Evolutionary conservation across 169 alveolate genomes (phyloP), one percentile per base, ranked within the genome.

Genomic region (Theileria annulata): DNA sequence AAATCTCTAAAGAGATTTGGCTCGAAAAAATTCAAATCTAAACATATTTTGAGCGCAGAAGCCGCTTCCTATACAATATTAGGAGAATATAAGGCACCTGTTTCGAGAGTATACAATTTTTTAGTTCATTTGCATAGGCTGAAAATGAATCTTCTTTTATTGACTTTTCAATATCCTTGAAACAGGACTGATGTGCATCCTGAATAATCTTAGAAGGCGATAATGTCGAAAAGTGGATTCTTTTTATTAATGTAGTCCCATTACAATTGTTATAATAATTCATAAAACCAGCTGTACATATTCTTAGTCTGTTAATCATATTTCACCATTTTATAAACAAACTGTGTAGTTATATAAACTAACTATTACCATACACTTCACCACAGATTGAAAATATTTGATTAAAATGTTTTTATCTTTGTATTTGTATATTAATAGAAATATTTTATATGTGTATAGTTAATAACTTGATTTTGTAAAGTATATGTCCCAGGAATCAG

Each of bases 11-110:
- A 27, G 49, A 82, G 77, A 4, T 56, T 59, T 10, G 51, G 77
- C 37, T 82, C 70, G 31, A 82, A 69, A 25, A 19, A 25, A 1
- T 77, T 79, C 8, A 30, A 21, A 56, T 58, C 58, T 17, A 82
- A 49, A 42, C 85, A 82, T 13, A 71, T 4, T 19, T 74, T 58
- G 42, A 82, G 48, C 15, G 81, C 68, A 25, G 31, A 37, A 47
- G 60, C 69, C 27, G 89, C 89, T 42, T 82, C 89, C 89, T 82
- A 37, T 21, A 72, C 60, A 80, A 66, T 12, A 9, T 68, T 72
- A 49, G 13, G 25, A 13, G 13, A 56, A 15, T 56, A 25, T 23
- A 72, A 21, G 56, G 4, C 23, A 72, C 79, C 79, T 72, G 67
- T 72, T 58, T 72, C 1, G 79, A 72, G 27, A 60, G 23, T 27